These are phyloP conservation scores for Boechera stricta DNA, from an alignment of 345 rosid species.

Conservation along the genomic window DNA sequence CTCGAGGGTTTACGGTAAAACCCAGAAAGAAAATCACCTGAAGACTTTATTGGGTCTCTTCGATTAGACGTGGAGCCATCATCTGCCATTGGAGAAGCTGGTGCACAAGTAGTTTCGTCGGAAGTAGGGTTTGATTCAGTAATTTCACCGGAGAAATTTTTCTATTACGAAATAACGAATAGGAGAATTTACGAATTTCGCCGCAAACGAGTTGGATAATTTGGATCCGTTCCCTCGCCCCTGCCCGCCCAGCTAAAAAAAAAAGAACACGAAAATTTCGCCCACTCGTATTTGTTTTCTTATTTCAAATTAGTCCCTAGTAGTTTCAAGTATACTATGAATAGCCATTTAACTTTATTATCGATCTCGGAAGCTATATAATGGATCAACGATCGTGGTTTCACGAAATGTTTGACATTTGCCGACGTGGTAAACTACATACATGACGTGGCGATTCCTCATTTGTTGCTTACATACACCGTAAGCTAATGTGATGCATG, in stretches of 20 bases:
- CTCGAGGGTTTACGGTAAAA: conserved; percentile 24
- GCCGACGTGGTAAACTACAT: not conserved
- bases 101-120: conserved; percentile 8
- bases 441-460: conserved; percentile 13
- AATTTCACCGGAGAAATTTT: not conserved
- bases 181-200: conserved; percentile 4
- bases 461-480: conserved; percentile 12
- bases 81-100: conserved; percentile 61
- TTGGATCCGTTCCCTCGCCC: conserved; percentile 34
- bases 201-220: conserved; percentile 18
- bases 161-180: not conserved
- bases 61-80: conserved; percentile 57
- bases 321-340: not conserved
- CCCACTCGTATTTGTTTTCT: conserved; percentile 22
- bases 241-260: conserved; percentile 12
- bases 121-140: conserved; percentile 14
- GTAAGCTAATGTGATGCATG: conserved; percentile 23
- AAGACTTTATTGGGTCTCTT: conserved; percentile 79
- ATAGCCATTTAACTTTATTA: not conserved
- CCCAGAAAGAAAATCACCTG: conserved; percentile 52
- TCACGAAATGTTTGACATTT: not conserved
- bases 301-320: conserved; percentile 23
- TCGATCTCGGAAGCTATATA: not conserved
- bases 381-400: conserved; percentile 5
- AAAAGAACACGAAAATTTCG: not conserved